These are phyloP conservation scores for Puccinia novopanici DNA, from an alignment of 1,284 basidiomycete genomes.

Conservation along the genomic window DNA sequence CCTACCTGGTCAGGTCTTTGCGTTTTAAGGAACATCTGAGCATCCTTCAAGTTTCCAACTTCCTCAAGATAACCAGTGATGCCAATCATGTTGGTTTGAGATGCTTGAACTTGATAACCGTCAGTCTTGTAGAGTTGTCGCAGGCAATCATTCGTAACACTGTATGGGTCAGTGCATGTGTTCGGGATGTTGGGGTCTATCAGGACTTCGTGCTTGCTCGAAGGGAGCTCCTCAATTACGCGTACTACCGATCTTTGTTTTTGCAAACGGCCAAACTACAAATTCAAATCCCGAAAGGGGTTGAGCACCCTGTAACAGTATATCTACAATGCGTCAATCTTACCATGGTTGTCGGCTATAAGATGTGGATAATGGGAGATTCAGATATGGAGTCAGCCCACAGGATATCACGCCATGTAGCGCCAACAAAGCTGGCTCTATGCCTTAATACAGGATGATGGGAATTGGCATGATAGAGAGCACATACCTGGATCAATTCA, in stretches of 20 bases:
- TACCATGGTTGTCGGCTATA: conserved; percentile 49
- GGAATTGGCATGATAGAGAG: background rate
- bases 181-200: conserved; percentile 6
- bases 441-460: background rate
- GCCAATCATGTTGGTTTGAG: conserved; percentile 36
- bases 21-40: conserved; percentile 26
- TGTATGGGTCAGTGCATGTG: conserved; percentile 28
- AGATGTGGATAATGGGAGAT: no score
- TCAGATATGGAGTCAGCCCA: background rate
- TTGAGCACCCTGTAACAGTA: background rate
- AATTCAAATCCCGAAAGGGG: background rate
- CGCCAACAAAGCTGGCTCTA: background rate
- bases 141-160: conserved; percentile 44
- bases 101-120: conserved; percentile 4
- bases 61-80: conserved; percentile 45
- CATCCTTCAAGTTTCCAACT: conserved; percentile 28
- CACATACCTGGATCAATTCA: conserved; percentile 45
- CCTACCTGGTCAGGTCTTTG: conserved; percentile 33
- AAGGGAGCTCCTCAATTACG: conserved; percentile 18
- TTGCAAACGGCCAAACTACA: conserved; percentile 44
- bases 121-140: conserved; percentile 40
- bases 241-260: background rate
- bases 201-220: background rate
- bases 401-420: background rate
- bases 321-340: background rate